Evolutionary conservation across 176 grass and related monocot genomes (phyloP).

Genomic region (Elymus sibiricus): DNA sequence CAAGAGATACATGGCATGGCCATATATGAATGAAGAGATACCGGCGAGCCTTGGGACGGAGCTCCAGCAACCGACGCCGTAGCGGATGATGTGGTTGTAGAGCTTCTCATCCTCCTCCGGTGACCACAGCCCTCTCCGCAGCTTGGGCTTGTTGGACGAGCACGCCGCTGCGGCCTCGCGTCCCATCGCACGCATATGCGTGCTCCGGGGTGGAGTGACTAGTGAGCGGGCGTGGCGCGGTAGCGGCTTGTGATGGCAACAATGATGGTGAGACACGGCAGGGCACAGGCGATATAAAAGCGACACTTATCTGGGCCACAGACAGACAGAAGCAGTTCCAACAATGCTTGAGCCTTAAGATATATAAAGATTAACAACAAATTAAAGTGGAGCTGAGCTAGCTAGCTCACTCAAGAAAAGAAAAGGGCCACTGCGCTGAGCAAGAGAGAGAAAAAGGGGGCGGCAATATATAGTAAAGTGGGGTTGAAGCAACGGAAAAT

Average conservation of each 20-base stretch:
- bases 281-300: constrained; percentile 36
- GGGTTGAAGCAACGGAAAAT: constrained; percentile 66
- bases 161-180: constrained; percentile 15
- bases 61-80: constrained; percentile 90
- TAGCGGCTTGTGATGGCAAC: constrained; percentile 42
- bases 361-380: constrained; percentile 15
- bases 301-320: constrained; percentile 23
- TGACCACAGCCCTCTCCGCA: constrained; percentile 84
- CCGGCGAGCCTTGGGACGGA: constrained; percentile 87
- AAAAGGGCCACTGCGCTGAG: not conserved
- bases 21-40: not conserved
- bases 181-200: constrained; percentile 30
- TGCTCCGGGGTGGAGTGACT: not conserved
- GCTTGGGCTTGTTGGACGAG: constrained; percentile 57
- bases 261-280: constrained; percentile 37
- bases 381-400: constrained; percentile 31
- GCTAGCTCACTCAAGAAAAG: constrained; percentile 19
- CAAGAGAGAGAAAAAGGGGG: not conserved
- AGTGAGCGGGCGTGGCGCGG: not conserved
- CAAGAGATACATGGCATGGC: not conserved
- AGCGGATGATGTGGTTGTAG: constrained; percentile 85
- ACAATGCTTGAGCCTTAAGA: constrained; percentile 54
- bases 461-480: constrained; percentile 42
- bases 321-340: constrained; percentile 28
- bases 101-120: constrained; percentile 98